Evolutionary conservation across 2,329 filamentous ascomycete species (phyloP), one percentile per base, ranked within the genome.

Genomic region (Colletotrichum sublineola): DNA sequence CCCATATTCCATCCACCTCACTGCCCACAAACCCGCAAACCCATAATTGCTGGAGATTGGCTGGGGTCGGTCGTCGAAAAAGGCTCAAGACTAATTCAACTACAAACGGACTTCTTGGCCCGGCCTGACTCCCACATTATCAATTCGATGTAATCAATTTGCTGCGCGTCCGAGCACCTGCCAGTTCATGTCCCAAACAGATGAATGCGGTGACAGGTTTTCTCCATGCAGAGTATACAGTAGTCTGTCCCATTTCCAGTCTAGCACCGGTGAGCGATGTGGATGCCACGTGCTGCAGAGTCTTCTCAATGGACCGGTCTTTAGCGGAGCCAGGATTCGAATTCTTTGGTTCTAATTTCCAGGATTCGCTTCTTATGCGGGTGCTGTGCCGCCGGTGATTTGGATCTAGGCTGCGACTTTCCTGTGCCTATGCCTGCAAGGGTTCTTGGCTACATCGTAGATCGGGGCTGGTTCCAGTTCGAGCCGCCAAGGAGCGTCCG

Each of bases 371-470:
- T 29, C 52, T 56, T 31, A 29, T 60, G 29, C 42, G 40, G 40
- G 48, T 71, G 68, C 64, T 63, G 68, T 68, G 68, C 68, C 68
- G 42, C 56, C 50, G 68, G 68, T 62, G 63, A 20, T 40, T 62
- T 36, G 68, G 36, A 55, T 55, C 42, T 24, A 31, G 50, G 3
- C 20, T 56, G 48, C 56, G 55, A 46, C 44, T 48, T n/a, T 46
- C 31, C 50, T 65, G 52, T 42, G 18, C 53, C 5, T 58, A 6
- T 44, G 42, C 64, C 64, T 71, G 64, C 68, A 71, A 64, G 68
- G 64, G 68, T 42, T 71, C 68, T 71, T 68, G 42, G 68, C 68
- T 24, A 24, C 46, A 48, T 24, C 11, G 18, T 4, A 44, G 64
- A 33, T 36, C 64, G 68, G 62, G 57, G 36, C 24, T 63, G 33